Conservation (phyloP, 202 grass and related monocot species). For the Miscanthus sacchariflorus region DNA sequence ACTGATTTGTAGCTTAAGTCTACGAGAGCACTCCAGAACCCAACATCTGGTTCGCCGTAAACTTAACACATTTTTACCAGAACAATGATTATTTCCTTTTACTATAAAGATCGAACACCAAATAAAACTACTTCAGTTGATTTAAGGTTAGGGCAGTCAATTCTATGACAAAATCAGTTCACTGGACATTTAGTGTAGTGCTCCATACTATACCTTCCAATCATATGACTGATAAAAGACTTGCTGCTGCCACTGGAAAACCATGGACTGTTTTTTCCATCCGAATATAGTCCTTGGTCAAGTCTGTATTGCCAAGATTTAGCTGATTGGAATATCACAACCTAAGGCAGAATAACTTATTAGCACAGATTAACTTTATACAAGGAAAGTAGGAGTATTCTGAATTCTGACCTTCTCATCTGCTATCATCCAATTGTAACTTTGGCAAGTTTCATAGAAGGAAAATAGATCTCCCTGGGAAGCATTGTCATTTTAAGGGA, state of each 20-base stretch:
- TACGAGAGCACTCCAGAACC: neutral
- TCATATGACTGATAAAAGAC: conserved; percentile 71
- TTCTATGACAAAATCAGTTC: conserved; percentile 3
- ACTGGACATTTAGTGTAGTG: neutral
- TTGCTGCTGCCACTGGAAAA: conserved; percentile 56
- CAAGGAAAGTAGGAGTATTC: conserved; percentile 45
- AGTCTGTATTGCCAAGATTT: conserved; percentile 57
- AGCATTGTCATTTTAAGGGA: conserved; percentile 44
- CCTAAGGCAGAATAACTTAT: conserved; percentile 63
- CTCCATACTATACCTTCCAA: conserved; percentile 74
- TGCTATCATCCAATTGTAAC: conserved; percentile 80
- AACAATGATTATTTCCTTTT: conserved; percentile 37
- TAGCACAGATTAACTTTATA: conserved; percentile 42
- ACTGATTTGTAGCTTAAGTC: neutral
- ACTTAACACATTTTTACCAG: conserved; percentile 18
- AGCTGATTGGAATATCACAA: conserved; percentile 60
- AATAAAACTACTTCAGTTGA: conserved; percentile 9
- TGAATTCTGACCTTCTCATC: conserved; percentile 79
- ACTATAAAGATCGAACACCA: neutral
- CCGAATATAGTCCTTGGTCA: conserved; percentile 49
- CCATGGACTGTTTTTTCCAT: conserved; percentile 63
- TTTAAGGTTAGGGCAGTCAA: neutral
- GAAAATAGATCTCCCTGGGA: conserved; percentile 94
- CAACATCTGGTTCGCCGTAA: neutral
- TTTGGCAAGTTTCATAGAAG: conserved; percentile 93